Evolutionary conservation across 192 early-diverging fungal species (phyloP), one percentile per base, ranked within the genome.

Genomic region (Umbelopsis sp.): DNA sequence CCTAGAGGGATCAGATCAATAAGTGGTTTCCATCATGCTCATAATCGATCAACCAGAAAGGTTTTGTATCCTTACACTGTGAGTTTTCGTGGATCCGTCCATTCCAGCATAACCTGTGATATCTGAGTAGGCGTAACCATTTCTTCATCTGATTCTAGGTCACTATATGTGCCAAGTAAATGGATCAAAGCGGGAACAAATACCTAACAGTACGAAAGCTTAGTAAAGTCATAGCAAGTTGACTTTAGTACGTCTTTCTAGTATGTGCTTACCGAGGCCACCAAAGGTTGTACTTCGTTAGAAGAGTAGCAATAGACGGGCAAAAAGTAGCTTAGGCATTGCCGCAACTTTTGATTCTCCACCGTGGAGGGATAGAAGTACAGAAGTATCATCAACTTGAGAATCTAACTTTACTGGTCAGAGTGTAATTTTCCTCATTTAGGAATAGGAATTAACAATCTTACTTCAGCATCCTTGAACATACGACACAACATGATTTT

Each of bases 251-350:
- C 43, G 31, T 65, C 12, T n/a, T 1, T 4, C 47, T 17, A 21
- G 20, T 4, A 49, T 12, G 12, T 9, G 45, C 65, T 68, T 50
- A 95, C 89, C 70, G 86, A 71, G 69, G 82, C 82, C 71, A 97
- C 73, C 47, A 86, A 66, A 12, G 67, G 75, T 77, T 96, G 95
- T 80, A 92, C 92, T 0, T 89, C 87, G 47, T 82, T 71, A 8
- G 89, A 84, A 31, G 95, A 94, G 70, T 93, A 87, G 74, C 92
- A 90, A 73, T 86, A 95, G 14, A 91, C 91, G 9, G 92, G 94
- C 66, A 97, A 87, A 66, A 97, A 97, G 74, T 95, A 97, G 24
- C 84, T 87, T n/a, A 97, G 83, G 71, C 94, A 97, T 74, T 96
- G 94, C 1, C 91, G 83, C 65, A 94, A 79, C 14, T 87, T 84